Conservation (phyloP, 1,139 yeast species). For the Pichia sp. region DNA sequence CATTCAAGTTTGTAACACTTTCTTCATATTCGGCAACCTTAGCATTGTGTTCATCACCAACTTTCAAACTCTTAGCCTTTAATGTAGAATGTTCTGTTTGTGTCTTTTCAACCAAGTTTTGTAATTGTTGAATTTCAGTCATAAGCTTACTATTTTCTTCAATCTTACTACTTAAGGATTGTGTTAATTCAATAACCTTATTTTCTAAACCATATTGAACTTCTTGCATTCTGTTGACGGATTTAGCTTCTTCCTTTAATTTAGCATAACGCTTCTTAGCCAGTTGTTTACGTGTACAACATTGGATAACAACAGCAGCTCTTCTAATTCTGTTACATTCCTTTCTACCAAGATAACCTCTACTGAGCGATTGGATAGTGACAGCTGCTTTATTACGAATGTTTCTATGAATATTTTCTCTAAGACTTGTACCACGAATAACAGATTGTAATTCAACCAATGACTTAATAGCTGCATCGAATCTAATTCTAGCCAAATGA, state of each 20-base stretch:
- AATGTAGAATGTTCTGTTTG: conserved; percentile 56
- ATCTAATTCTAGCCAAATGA: conserved; percentile 49
- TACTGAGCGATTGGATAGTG: conserved; percentile 65
- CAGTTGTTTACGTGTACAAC: conserved; percentile 70
- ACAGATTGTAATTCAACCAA: conserved; percentile 64
- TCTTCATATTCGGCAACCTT: conserved; percentile 48
- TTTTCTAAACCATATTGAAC: conserved; percentile 92
- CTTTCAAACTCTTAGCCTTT: conserved; percentile 55
- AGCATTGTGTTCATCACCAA: conserved; percentile 44
- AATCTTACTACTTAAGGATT: conserved; percentile 71
- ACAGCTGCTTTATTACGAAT: conserved; percentile 56
- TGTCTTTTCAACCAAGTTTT: conserved; percentile 56
- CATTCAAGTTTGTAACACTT: conserved; percentile 53
- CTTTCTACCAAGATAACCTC: conserved; percentile 54
- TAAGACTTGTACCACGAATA: conserved; percentile 60
- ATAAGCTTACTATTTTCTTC: conserved; percentile 77
- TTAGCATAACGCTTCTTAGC: conserved; percentile 66
- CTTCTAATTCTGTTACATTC: conserved; percentile 41
- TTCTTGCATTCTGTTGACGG: conserved; percentile 86
- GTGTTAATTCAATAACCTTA: conserved; percentile 93
- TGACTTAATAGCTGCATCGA: conserved; percentile 44
- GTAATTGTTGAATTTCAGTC: conserved; percentile 57
- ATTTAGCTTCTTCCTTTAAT: conserved; percentile 81
- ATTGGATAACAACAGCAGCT: conserved; percentile 71
- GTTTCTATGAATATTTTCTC: conserved; percentile 34